These are phyloP conservation scores for Pseudocercospora eumusae DNA, from an alignment of 2,329 filamentous ascomycete genomes.

Conservation along the genomic window DNA sequence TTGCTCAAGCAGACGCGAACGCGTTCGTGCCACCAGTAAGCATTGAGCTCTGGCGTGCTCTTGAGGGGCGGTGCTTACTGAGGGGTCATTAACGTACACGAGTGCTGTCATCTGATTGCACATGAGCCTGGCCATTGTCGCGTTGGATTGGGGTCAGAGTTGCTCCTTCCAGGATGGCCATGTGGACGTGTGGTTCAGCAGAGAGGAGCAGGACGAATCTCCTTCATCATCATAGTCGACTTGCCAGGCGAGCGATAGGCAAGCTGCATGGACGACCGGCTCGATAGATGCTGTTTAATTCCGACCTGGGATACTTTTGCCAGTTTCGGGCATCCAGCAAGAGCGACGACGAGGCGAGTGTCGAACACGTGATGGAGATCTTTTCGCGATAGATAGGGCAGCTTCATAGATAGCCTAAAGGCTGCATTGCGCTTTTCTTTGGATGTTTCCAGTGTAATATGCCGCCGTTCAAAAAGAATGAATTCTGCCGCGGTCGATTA, in stretches of 20 bases:
- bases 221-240: neutral
- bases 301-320: neutral
- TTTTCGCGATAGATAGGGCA: neutral
- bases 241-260: neutral
- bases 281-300: neutral
- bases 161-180: neutral
- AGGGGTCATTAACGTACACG: neutral
- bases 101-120: neutral
- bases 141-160: neutral
- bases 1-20: conserved; percentile 1
- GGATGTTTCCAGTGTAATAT: neutral
- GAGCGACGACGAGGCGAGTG: neutral
- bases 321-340: neutral
- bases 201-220: neutral
- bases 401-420: neutral
- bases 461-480: neutral
- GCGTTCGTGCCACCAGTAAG: neutral
- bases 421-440: neutral
- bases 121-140: neutral
- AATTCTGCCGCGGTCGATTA: conserved; percentile 1
- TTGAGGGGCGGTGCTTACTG: neutral
- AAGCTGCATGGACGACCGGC: neutral
- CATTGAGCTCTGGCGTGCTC: neutral
- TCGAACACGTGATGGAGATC: neutral
- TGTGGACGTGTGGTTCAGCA: neutral